Base-by-base conservation (phyloP, 1,284 basidiomycete genomes). In the Cryptococcus neoformans region DNA sequence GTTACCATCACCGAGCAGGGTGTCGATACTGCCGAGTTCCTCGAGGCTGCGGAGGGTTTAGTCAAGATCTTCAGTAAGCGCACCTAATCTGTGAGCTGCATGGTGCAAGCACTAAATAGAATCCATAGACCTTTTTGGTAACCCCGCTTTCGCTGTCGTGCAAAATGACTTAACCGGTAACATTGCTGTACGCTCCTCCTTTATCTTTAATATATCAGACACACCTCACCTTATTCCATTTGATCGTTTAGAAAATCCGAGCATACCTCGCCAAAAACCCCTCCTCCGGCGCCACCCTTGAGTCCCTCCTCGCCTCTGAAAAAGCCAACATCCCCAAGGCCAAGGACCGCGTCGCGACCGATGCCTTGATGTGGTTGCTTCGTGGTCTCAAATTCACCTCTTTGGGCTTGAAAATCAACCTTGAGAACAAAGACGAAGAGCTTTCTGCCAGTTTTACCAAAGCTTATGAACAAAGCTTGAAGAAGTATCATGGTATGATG, bases 331-430 rank as follows among this genome's bases (percentile, higher is more conserved):
- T 65, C 49, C 51, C 67, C 37, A 69, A 67, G 46, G 87, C 91
- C 76, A 92, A 94, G 82, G 92, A 93, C 78, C 55, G 68, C 14
- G 59, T 68, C 0, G 92, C 94, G 4, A 96, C 93, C 0, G 88
- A 96, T 67, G 93, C 91, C 14, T 83, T 98, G 54, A 81, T 97
- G 78, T 99, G 94, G 95, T 83, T 99, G 50, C 81, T 90, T 53
- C 85, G 92, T 40, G 95, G 92, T 4, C 84, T 96, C 57, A 84
- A 87, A 48, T 99, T 99, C 80, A 99, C 95, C 35, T 87, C 90
- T 73, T 82, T 87, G 60, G 90, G 69, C 0, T 84, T 99, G 50
- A 83, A 89, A 60, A 80, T 83, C 57, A 85, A 87, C 1, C 86
- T 92, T 64, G 80, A 79, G 9, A 84, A 95, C 78, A 79, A 83